Percentiles rank a stretch among this genome's conserved stretches.
phyloP scores from a whole-genome alignment of 192 early-diverging fungal species.

The Rhizophagus prolifer region DNA sequence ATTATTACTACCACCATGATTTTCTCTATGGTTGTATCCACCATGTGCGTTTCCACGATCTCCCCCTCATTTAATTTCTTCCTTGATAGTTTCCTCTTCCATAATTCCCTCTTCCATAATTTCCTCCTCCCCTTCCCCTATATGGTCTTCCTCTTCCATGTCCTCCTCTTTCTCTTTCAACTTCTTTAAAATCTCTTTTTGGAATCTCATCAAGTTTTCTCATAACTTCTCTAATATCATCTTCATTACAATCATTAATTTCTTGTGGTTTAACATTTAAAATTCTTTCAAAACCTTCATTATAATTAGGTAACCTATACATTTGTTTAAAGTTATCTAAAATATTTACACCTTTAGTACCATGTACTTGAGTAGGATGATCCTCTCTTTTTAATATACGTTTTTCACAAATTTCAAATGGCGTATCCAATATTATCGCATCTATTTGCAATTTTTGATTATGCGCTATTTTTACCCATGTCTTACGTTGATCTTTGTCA shows the following conservation, averaged over 20 bases:
- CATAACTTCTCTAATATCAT: not conserved
- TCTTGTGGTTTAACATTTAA: not conserved
- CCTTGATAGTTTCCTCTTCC: not conserved
- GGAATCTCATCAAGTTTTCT: not conserved
- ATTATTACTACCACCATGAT: not conserved
- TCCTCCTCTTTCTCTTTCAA: not conserved
- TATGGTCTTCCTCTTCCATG: no score
- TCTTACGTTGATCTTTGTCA: constrained; percentile 69
- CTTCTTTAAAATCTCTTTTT: not conserved
- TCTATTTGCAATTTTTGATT: constrained; percentile 57
- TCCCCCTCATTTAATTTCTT: not conserved
- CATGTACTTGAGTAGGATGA: constrained; percentile 74
- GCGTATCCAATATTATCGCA: constrained; percentile 69
- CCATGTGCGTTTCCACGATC: no score
- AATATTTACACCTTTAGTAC: constrained; percentile 59
- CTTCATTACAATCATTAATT: not conserved
- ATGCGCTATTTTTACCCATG: constrained; percentile 67
- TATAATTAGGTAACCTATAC: not conserved
- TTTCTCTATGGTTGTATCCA: no score
- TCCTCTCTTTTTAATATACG: constrained; percentile 60
- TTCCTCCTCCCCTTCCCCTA: not conserved
- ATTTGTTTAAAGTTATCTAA: constrained; percentile 53
- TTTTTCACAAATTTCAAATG: constrained; percentile 52
- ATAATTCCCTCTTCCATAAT: not conserved
- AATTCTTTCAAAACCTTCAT: constrained; percentile 15